Evolutionary conservation across 768 basidiomycete genomes (phyloP).

Genomic region (Termitomyces sp.): DNA sequence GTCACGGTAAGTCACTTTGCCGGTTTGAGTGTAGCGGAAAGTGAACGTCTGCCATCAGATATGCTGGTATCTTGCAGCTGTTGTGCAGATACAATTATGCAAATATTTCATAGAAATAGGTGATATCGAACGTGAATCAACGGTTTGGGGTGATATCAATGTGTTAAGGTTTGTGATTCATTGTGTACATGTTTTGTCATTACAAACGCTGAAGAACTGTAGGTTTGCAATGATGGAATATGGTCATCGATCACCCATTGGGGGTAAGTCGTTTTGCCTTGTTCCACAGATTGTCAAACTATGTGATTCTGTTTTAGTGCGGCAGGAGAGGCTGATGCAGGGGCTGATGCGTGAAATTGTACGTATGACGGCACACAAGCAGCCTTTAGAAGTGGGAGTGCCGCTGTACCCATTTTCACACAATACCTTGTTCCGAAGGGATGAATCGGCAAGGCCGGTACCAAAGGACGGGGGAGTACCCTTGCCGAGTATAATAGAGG

Average conservation of each 20-base stretch:
- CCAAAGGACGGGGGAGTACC: slow-evolving; percentile 32
- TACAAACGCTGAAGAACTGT: background rate
- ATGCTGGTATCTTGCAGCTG: slow-evolving; percentile 89
- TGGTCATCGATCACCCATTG: slow-evolving; percentile 76
- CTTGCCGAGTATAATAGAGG: slow-evolving; percentile 35
- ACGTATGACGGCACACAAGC: slow-evolving; percentile 75
- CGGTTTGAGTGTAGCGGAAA: background rate
- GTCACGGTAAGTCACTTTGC: slow-evolving; percentile 53
- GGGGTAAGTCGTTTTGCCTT: slow-evolving; percentile 48
- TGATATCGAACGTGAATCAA: slow-evolving; percentile 69
- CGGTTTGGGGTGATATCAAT: slow-evolving; percentile 87
- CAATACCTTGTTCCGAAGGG: slow-evolving; percentile 53
- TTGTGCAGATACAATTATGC: slow-evolving; percentile 82
- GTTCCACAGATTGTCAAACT: slow-evolving; percentile 3
- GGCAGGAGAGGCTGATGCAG: slow-evolving; percentile 79
- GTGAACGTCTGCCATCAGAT: slow-evolving; percentile 43
- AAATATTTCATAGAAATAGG: slow-evolving; percentile 81
- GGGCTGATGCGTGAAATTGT: slow-evolving; percentile 85
- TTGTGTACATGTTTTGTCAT: background rate
- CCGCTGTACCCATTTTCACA: slow-evolving; percentile 84
- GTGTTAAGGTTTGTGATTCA: slow-evolving; percentile 54
- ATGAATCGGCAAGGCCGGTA: slow-evolving; percentile 27
- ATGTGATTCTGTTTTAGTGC: slow-evolving; percentile 41
- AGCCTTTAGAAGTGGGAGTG: slow-evolving; percentile 75
- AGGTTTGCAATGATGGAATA: slow-evolving; percentile 86